Evolutionary conservation across 345 rosid genomes (phyloP), one percentile per base, ranked within the genome.

Genomic region (Salix udensis): DNA sequence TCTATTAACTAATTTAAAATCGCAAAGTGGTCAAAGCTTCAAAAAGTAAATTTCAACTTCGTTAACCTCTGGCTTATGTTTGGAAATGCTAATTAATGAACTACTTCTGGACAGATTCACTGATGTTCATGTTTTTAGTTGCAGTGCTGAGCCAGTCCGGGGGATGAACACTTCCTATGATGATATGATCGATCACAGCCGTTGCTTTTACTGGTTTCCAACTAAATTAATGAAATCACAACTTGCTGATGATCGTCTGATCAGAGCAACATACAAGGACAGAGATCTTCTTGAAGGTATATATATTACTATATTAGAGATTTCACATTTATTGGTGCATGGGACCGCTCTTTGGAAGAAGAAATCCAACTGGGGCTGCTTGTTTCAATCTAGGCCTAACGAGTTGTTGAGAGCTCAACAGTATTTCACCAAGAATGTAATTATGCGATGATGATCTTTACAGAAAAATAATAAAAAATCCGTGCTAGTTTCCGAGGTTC

Each of bases 321-420:
- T 34, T 34, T 34, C 6, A 34, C 9, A 58, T 58, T 58, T 8
- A 23, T 3, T 9, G 62, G 14, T 3, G 64, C 9, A 24, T 50
- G 75, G 18, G 34, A 58, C 24, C 44, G 23, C 39, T n/a, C 13
- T 11, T 10, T 1, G 11, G 62, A 9, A 9, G 2, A 58, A 3
- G 14, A 58, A 10, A 11, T n/a, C 5, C 13, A n/a, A 21, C 60
- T 2, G 10, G 23, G 21, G 37, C 37, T 34, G 37, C 58, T 7
- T 19, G 10, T 6, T 36, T 30, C 24, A 4, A 19, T 11, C n/a
- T 26, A 39, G 18, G 50, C 50, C 21, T 58, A 40, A 76, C 34
- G 52, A n/a, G 76, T 67, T 21, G 74, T 26, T 72, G 66, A 67
- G 65, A 71, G 44, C 76, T 78, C 36, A 79, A 70, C 85, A 34